A percentile compares a stretch with the other conserved stretches of the same genome.
phyloP scores from a whole-genome alignment of 257 asterid species.

The Solanum corneliomulleri region DNA sequence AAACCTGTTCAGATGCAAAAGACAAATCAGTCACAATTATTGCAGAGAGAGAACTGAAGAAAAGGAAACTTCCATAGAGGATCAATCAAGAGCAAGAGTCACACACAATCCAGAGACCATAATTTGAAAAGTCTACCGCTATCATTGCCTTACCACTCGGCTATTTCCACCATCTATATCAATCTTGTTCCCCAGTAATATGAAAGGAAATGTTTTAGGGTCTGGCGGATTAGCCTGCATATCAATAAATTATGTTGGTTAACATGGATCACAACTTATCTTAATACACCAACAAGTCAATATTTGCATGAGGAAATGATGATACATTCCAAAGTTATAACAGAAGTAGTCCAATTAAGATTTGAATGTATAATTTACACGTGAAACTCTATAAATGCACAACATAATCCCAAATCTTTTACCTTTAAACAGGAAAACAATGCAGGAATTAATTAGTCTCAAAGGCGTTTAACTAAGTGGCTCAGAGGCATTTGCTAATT shows the following conservation, averaged over 20 bases:
- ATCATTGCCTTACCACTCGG: conserved; percentile 66
- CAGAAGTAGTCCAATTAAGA: neutral
- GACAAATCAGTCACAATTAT: conserved; percentile 2
- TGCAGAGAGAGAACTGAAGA: neutral
- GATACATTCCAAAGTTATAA: neutral
- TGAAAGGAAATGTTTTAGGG: conserved; percentile 84
- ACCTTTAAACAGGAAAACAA: neutral
- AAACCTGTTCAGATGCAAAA: conserved; percentile 43
- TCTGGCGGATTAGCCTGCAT: conserved; percentile 93
- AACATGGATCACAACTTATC: neutral
- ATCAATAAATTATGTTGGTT: neutral
- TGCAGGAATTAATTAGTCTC: neutral
- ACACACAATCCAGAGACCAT: neutral
- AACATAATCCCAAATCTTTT: neutral
- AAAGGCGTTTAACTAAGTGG: neutral
- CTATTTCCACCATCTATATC: conserved; percentile 98
- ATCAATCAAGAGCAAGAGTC: neutral
- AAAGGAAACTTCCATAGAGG: neutral
- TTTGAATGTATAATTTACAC: neutral
- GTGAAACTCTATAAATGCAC: neutral
- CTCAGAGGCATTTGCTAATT: neutral
- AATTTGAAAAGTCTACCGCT: neutral
- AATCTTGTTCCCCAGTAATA: conserved; percentile 89
- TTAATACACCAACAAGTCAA: neutral
- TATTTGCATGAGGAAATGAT: neutral